Conservation (phyloP, 176 grass and related monocot genomes). For the Ensete ventricosum region DNA sequence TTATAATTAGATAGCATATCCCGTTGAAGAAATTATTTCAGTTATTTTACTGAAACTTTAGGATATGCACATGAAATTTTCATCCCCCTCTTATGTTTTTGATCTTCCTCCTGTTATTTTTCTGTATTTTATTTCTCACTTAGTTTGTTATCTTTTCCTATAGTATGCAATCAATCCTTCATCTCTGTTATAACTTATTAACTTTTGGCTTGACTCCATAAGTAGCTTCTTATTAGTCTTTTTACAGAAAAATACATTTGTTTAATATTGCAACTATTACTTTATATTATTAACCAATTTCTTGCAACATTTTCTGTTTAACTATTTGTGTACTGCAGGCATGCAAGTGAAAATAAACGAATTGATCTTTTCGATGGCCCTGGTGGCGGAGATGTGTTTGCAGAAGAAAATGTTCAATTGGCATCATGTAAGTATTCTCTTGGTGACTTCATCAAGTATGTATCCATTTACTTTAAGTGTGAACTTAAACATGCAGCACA, state of each 20-base stretch:
- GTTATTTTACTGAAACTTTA: too few species aligned
- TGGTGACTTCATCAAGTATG: background rate
- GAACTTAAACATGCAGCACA: background rate
- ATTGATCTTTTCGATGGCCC: slow-evolving; percentile 79
- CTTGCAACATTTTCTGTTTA: background rate
- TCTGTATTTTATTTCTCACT: too few species aligned
- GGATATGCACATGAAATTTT: too few species aligned
- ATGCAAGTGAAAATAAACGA: slow-evolving; percentile 79
- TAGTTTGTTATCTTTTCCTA: too few species aligned
- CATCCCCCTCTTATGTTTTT: too few species aligned
- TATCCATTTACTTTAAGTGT: background rate
- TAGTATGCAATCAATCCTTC: too few species aligned
- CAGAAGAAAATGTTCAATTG: slow-evolving; percentile 69
- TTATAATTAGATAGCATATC: too few species aligned
- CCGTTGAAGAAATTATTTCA: too few species aligned
- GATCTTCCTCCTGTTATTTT: too few species aligned
- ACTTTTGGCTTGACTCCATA: too few species aligned
- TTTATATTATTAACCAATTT: background rate
- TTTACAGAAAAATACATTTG: background rate
- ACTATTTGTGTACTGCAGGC: slow-evolving; percentile 26
- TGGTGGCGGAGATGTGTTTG: slow-evolving; percentile 59
- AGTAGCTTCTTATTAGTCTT: too few species aligned
- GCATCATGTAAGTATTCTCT: slow-evolving; percentile 63
- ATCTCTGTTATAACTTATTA: too few species aligned
- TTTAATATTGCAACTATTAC: background rate